phyloP scores from a whole-genome alignment of 345 rosid genomes.

The Pistacia integerrima region DNA sequence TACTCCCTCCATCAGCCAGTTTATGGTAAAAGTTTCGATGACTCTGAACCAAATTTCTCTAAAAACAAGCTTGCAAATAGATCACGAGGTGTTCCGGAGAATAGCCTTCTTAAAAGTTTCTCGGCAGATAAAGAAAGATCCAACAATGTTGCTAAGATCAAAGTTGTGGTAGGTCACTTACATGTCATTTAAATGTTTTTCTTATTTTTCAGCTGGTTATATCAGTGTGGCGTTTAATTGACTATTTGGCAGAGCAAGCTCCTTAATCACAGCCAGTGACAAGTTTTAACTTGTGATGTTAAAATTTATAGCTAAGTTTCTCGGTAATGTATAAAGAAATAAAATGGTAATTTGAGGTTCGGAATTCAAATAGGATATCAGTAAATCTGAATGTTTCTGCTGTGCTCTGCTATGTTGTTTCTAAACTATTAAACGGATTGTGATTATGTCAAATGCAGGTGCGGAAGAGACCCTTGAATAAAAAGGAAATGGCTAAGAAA shows the following conservation, averaged over 20 bases:
- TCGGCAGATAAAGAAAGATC: conserved; percentile 51
- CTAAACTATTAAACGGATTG: background rate
- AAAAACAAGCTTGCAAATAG: conserved; percentile 25
- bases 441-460: conserved; percentile 39
- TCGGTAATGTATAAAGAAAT: background rate
- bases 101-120: conserved; percentile 45
- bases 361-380: background rate
- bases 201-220: background rate
- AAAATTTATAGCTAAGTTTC: background rate
- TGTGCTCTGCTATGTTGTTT: background rate
- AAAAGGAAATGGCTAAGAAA: conserved; percentile 52
- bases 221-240: background rate
- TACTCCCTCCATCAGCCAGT: conserved; percentile 29
- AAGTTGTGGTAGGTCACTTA: conserved; percentile 53
- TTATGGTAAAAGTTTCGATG: conserved; percentile 36
- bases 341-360: conserved; percentile 4
- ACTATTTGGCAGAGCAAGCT: background rate
- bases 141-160: conserved; percentile 60
- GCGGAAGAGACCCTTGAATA: conserved; percentile 62
- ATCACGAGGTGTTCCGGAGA: conserved; percentile 34
- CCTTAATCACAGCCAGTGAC: background rate
- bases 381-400: conserved; percentile 8
- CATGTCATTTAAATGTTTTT: background rate
- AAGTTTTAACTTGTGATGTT: background rate
- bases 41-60: conserved; percentile 33